Evolutionary conservation across 1,139 yeast genomes (phyloP), one percentile per base, ranked within the genome.

Genomic region (Pichia sp.): DNA sequence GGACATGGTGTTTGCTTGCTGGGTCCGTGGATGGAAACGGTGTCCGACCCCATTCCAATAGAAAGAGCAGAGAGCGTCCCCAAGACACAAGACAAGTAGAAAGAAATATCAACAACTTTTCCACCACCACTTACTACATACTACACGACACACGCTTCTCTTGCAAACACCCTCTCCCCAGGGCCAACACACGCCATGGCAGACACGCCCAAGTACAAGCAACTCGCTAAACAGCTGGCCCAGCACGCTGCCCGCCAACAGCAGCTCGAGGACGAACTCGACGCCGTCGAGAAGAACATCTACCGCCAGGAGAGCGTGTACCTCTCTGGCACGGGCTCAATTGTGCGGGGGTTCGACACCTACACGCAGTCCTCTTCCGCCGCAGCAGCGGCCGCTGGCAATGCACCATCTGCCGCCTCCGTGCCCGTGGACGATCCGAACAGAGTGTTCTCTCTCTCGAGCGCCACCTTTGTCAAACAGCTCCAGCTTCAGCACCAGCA

Each of bases 311-410:
- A 91, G 57, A 77, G 83, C 6, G 74, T 74, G 22, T 88, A 91
- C 55, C 73, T 91, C 38, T 74, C 79, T 35, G 88, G 82, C 40
- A 67, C 77, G 16, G 96, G 95, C 0, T 86, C 86, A 55, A 80
- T 91, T 23, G 83, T 87, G 23, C 81, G 81, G 47, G 97, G 97
- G 1, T 88, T 87, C 53, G 96, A 88, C 40, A n/a, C n/a, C 22
- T 9, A 12, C 16, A n/a, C 19, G 14, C 19, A 28, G 9, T 24
- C 27, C n/a, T n/a, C 12, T 24, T 24, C 27, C 29, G 32, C 29
- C 29, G 28, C 25, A 13, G n/a, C 28, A 8, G 24, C n/a, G 29
- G 30, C 30, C 32, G 33, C 34, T 13, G 34, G 33, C 12, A 35
- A 19, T 6, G 24, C 34, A 20, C 19, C 13, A 22, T 13, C 23